Evolutionary conservation across 1,284 basidiomycete genomes (phyloP).

Genomic region (Tremellales sp.): DNA sequence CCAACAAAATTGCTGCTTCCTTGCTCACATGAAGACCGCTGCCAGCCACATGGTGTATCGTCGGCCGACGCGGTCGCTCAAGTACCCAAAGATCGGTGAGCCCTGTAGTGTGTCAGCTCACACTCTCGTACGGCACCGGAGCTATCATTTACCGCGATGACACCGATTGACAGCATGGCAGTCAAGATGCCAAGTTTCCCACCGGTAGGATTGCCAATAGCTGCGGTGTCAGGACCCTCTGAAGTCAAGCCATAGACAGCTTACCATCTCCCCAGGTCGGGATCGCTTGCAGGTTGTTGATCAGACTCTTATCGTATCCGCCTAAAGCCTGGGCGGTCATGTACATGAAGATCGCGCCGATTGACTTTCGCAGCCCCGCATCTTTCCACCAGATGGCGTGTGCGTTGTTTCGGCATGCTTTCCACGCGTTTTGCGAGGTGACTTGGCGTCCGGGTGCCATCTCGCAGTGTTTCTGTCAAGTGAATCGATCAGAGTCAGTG

Average conservation of each 20-base stretch:
- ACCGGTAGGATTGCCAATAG: conserved; percentile 17
- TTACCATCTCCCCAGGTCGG: not conserved
- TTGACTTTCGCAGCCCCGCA: too few species aligned
- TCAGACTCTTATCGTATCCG: not conserved
- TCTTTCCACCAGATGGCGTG: too few species aligned
- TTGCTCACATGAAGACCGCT: conserved; percentile 4
- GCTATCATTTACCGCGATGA: not conserved
- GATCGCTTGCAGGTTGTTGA: not conserved
- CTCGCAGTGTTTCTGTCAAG: too few species aligned
- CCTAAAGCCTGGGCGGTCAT: not conserved
- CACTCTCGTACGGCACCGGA: not conserved
- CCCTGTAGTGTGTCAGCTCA: not conserved
- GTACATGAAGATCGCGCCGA: not conserved
- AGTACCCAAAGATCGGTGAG: conserved; percentile 18
- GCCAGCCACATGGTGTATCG: conserved; percentile 26
- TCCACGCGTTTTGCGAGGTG: too few species aligned
- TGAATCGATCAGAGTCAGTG: too few species aligned
- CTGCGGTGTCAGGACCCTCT: too few species aligned
- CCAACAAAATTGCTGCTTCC: not conserved
- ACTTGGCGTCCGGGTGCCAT: too few species aligned
- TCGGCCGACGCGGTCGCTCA: conserved; percentile 20
- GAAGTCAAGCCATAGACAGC: too few species aligned
- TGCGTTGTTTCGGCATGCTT: too few species aligned
- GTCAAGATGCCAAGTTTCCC: conserved; percentile 25
- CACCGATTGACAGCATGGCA: conserved; percentile 10